Conservation (phyloP, 2,329 filamentous ascomycete species). For the Simplicillium sp. region DNA sequence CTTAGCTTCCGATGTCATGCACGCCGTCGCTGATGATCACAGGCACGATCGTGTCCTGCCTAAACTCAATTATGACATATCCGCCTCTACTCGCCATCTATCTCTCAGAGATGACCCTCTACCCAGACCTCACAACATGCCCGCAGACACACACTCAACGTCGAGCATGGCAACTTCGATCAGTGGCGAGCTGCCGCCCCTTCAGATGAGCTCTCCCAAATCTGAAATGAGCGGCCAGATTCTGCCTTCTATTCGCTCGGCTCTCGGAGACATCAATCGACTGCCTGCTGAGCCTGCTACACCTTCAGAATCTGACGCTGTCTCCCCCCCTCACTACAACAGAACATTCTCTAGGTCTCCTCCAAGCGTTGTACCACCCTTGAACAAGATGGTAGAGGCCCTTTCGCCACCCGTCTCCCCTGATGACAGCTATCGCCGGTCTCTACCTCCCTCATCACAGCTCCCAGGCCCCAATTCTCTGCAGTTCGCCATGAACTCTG, state of each 20-base stretch:
- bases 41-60: constrained; percentile 5
- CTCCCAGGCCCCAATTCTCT: constrained; percentile 22
- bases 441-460: constrained; percentile 37
- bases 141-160: constrained; percentile 10
- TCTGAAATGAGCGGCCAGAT: constrained; percentile 23
- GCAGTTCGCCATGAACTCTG: too few relatives aligned
- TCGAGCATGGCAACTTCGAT: too few relatives aligned
- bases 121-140: constrained; percentile 2
- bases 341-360: constrained; percentile 24
- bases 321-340: constrained; percentile 12
- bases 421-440: constrained; percentile 33
- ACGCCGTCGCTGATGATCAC: constrained; percentile 14
- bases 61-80: constrained; percentile 3
- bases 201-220: constrained; percentile 25
- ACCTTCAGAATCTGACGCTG: constrained; percentile 21
- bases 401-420: constrained; percentile 41
- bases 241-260: constrained; percentile 28
- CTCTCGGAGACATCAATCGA: constrained; percentile 23
- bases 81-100: constrained; percentile 12
- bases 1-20: constrained; percentile 21
- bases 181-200: constrained; percentile 23
- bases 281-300: constrained; percentile 18
- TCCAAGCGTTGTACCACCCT: constrained; percentile 19
- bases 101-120: constrained; percentile 23
- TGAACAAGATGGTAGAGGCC: constrained; percentile 17